These are phyloP conservation scores for Telopea speciosissima DNA, from an alignment of 177 flowering plant genomes.

Conservation along the genomic window DNA sequence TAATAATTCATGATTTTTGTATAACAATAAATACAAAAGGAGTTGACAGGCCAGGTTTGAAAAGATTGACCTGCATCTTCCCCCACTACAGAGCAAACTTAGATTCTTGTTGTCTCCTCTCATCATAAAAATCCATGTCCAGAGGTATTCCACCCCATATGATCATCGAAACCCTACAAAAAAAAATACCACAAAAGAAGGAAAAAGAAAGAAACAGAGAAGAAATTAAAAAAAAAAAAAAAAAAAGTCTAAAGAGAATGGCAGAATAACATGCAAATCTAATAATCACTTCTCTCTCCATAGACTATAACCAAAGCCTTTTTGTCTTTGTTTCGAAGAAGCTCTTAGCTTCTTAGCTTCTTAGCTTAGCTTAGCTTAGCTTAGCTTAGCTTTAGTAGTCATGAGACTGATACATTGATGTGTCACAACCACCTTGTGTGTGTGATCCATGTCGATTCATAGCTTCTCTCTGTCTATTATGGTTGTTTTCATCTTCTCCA, in stretches of 20 bases:
- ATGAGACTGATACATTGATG: conserved; percentile 52
- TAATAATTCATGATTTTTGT: conserved; percentile 26
- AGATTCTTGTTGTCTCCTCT: conserved; percentile 47
- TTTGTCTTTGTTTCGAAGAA: background rate
- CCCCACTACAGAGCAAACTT: conserved; percentile 26
- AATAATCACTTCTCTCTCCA: conserved; percentile 3
- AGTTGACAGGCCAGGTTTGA: conserved; percentile 43
- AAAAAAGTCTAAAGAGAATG: conserved; percentile 10
- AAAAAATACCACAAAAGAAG: background rate
- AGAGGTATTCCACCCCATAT: conserved; percentile 19
- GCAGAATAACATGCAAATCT: background rate
- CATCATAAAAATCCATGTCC: conserved; percentile 15
- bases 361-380: too few species aligned
- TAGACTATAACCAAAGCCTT: background rate
- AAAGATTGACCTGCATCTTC: conserved; percentile 54
- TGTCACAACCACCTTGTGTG: conserved; percentile 33
- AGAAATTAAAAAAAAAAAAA: too few species aligned
- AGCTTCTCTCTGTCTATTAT: conserved; percentile 32
- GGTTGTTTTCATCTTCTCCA: conserved; percentile 33
- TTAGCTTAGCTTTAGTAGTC: too few species aligned
- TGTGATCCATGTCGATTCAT: conserved; percentile 30
- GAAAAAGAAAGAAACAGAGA: conserved; percentile 1
- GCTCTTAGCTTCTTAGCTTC: too few species aligned
- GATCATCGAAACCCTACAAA: conserved; percentile 25
- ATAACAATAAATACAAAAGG: conserved; percentile 35